Percentiles rank a stretch among this genome's conserved stretches.
Conservation (phyloP, 768 basidiomycete species). For the Boletus reticuloceps region DNA sequence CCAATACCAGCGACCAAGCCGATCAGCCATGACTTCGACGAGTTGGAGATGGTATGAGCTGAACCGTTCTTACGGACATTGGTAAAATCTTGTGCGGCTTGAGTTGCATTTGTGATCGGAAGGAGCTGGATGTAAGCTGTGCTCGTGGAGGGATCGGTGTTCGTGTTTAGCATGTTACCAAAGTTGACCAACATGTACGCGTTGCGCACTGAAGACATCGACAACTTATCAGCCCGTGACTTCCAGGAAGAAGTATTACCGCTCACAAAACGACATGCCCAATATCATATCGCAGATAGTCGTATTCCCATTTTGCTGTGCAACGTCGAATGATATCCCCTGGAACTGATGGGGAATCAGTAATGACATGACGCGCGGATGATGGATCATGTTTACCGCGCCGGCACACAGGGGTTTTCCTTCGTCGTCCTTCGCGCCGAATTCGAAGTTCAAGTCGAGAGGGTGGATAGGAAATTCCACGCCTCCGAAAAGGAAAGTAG, state of each 20-base stretch:
- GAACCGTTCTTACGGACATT: not conserved
- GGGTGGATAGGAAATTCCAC: constrained; percentile 61
- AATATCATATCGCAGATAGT: constrained; percentile 58
- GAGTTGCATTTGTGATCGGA: constrained; percentile 48
- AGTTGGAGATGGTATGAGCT: constrained; percentile 16
- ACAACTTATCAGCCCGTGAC: not conserved
- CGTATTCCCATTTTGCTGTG: not conserved
- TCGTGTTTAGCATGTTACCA: constrained; percentile 55
- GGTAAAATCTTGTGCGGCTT: constrained; percentile 29
- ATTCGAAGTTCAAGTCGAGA: constrained; percentile 48
- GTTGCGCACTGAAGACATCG: constrained; percentile 51
- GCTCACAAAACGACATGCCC: constrained; percentile 71
- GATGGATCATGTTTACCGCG: constrained; percentile 36
- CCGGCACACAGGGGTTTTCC: constrained; percentile 38
- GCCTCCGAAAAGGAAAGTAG: constrained; percentile 63
- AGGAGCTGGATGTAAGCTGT: constrained; percentile 65
- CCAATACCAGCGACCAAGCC: constrained; percentile 11
- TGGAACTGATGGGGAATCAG: constrained; percentile 52
- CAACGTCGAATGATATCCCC: constrained; percentile 53
- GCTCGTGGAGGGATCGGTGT: constrained; percentile 28
- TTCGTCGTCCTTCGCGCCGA: constrained; percentile 4
- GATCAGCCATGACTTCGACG: constrained; percentile 8
- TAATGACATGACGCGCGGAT: not conserved
- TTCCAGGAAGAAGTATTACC: not conserved
- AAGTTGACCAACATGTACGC: constrained; percentile 62